Evolutionary conservation across 75 land plant species (phyloP), one percentile per base, ranked within the genome.

Genomic region (Cunninghamia lanceolata): DNA sequence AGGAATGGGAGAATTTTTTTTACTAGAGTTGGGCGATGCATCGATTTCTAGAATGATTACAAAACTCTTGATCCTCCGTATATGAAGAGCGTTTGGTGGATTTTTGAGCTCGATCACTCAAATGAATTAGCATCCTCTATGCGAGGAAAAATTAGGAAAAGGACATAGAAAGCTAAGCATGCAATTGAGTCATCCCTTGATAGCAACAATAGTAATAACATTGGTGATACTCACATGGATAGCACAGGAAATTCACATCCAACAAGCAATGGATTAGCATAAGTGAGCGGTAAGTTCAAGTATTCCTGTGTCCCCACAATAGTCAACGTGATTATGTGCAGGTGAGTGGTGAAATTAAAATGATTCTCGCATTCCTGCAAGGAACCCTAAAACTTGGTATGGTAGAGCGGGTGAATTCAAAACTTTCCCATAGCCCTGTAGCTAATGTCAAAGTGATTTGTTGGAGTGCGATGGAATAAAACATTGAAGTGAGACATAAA

Each of bases 81-180:
- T 83, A 98, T 98, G 99, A 99, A 98, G 92, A 82, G 88, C 32
- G 95, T 98, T 6, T 98, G 99, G 99, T 98, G 99, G 99, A 99
- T 98, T 47, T 98, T 98, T 87, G 90, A 91, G 42, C 94, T 89
- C 95, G 17, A 90, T 96, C 45, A 96, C 95, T 1, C 95, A 71
- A 95, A 94, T 88, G 97, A 93, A 84, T 76, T 95, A 47, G 97
- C 95, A n/a, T 91, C 96, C 47, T 88, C 94, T 79, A 92, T 95
- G 14, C 91, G 94, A 76, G 98, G 89, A 35, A 89, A 88, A 25
- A 92, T 96, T 35, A 89, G 92, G 82, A 91, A 90, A 83, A 89
- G 93, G 50, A 88, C 92, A 73, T 88, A 90, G 82, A 94, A 90
- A 85, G 40, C 86, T 40, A 95, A 94, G 79, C 89, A 86, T 82